Base-by-base conservation (phyloP, 2,329 filamentous ascomycete genomes). In the Tolypocladium sp. region DNA sequence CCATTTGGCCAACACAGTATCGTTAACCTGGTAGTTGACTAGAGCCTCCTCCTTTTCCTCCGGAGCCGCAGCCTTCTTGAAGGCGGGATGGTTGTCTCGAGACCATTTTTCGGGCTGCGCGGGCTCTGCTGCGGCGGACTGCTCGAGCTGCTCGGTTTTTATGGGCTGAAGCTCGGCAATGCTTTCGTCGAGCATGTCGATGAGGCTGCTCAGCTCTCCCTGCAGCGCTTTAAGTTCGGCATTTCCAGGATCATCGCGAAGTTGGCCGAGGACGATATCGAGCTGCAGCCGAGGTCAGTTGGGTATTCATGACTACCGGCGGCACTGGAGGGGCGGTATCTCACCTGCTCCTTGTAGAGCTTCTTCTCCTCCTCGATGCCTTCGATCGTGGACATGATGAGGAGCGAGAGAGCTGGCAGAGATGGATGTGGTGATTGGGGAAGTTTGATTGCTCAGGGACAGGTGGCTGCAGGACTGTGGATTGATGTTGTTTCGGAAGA, bases 1-100 rank as follows among this genome's bases (percentile, higher is more conserved):
- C 91, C 92, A 99, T 74, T 93, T 92, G 54, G 93, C 94, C 73
- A 94, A 81, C 58, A 97, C 90, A 38, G 81, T 89, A 69, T 99
- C 94, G 71, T 96, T 96, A 64, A 96, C 90, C 59, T 89, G 84
- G 75, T 92, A 96, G 12, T 80, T 81, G 3, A 81, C 78, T 0
- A 81, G 76, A 2, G 75, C 73, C 38, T 82, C 75, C 37, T 79
- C 77, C 64, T 88, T 83, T 58, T 85, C 83, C 59, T 82, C 73
- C 15, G 70, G 62, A 20, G 68, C 66, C 66, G 73, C 61, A 2
- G 69, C 62, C 79, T 79, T 89, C 75, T 81, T 89, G 74, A 83
- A 90, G 15, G 90, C 87, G 1, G 90, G 89, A 66, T 92, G 90
- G 70, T 91, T 91, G 73, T 91, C 88, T 69, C 86, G 84, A 54